phyloP scores from a whole-genome alignment of 257 asterid genomes.

The Linaria vulgaris region DNA sequence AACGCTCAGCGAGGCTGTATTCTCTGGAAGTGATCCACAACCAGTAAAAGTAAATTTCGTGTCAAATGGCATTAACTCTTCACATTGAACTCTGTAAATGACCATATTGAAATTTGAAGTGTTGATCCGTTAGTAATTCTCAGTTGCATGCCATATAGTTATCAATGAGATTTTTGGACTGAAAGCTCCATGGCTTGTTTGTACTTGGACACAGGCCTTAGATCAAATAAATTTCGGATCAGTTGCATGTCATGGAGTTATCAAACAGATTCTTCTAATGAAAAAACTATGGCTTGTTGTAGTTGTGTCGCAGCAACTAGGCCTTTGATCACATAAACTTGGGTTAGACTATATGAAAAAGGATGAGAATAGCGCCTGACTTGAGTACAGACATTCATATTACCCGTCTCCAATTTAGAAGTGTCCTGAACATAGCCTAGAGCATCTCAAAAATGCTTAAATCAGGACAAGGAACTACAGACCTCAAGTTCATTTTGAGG shows the following conservation, averaged over 20 bases:
- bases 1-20: neutral
- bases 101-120: neutral
- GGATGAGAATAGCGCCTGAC: no score
- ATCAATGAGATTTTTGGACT: neutral
- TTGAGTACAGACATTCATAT: no score
- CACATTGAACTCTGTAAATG: neutral
- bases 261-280: neutral
- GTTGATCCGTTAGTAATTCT: neutral
- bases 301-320: no score
- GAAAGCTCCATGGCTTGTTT: no score
- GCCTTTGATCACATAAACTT: no score
- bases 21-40: neutral
- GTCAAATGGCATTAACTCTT: neutral
- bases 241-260: no score
- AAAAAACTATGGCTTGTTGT: no score
- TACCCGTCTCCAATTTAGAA: no score
- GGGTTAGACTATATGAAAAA: no score
- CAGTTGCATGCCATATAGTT: neutral
- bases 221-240: no score
- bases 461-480: conserved; percentile 22
- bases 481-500: conserved; percentile 71
- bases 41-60: neutral
- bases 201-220: no score
- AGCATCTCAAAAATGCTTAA: neutral
- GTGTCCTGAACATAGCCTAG: neutral